phyloP scores from a whole-genome alignment of 495 filamentous ascomycete genomes.

The Neurospora sp. region DNA sequence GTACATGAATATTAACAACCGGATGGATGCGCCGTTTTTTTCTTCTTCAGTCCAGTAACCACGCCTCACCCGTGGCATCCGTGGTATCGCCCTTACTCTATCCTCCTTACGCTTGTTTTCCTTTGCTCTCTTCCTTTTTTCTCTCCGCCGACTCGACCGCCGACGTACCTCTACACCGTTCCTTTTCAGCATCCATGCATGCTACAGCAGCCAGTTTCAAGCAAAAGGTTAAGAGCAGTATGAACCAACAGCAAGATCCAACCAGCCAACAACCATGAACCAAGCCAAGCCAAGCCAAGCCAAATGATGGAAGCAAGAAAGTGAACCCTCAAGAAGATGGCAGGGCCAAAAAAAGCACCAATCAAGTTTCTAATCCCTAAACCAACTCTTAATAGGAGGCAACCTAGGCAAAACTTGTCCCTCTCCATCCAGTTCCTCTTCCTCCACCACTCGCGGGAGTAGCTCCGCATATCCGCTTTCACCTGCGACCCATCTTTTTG shows the following conservation, averaged over 20 bases:
- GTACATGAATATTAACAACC: background rate
- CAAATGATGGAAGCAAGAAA: background rate
- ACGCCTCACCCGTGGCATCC: background rate
- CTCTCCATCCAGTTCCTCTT: background rate
- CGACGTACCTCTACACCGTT: background rate
- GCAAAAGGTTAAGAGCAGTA: background rate
- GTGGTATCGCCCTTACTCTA: background rate
- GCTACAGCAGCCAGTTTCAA: background rate
- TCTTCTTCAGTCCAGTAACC: background rate
- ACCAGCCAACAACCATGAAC: background rate
- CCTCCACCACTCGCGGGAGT: background rate
- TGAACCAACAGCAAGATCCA: background rate
- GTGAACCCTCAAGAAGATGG: background rate
- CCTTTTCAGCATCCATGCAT: background rate
- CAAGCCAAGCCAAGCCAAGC: background rate
- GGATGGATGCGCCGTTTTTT: accelerated
- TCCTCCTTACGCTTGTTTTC: background rate
- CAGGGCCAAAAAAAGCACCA: background rate
- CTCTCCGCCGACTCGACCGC: background rate
- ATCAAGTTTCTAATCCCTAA: background rate
- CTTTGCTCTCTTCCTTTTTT: background rate
- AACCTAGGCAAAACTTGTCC: background rate
- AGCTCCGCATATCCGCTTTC: background rate
- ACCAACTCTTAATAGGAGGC: background rate
- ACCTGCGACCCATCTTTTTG: background rate